Evolutionary conservation across 257 asterid species (phyloP), one percentile per base, ranked within the genome.

Genomic region (Jasminum sambac): DNA sequence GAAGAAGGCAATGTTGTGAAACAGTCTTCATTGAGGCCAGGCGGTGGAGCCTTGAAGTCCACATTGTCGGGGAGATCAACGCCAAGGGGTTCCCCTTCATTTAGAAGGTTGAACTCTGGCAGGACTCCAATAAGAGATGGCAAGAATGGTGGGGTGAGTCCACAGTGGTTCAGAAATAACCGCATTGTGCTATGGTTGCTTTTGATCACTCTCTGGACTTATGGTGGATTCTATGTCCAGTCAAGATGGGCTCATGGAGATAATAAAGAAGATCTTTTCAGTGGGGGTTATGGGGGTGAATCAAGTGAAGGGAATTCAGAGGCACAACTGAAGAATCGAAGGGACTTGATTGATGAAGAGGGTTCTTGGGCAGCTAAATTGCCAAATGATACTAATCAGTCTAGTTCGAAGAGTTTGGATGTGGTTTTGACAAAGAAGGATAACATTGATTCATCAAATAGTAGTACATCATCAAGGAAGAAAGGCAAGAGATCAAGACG

Each of bases 181-280:
- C 89, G 95, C 63, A 81, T 95, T 75, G 84, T 95, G 63, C 90
- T 89, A 67, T 91, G 97, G 99, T 71, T 95, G 90, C 96, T 95
- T 70, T 58, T 95, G 84, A 95, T 95, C 80, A 89, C 99, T 63
- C 94, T 95, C 48, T 95, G 97, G 99, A 86, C 98, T 13, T 95
- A 95, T 76, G 99, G 89, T 40, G 97, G 96, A 46, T 91, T 95
- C 77, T 91, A 84, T 69, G 71, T 91, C 70, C 98, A 95, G 84
- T 95, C 99, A 26, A 87, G 84, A 48, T 95, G 99, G 99, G 99
- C 99, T 13, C 99, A 95, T 55, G 99, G 98, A 25, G 95, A 95
- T 76, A 95, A 95, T 72, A 91, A 91, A 84, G 98, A 95, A 71
- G 92, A 83, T 48, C 87, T 91, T n/a, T 95, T 95, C 50, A 86